These are phyloP conservation scores for Echria macrotheca DNA, from an alignment of 495 filamentous ascomycete species.

Conservation along the genomic window DNA sequence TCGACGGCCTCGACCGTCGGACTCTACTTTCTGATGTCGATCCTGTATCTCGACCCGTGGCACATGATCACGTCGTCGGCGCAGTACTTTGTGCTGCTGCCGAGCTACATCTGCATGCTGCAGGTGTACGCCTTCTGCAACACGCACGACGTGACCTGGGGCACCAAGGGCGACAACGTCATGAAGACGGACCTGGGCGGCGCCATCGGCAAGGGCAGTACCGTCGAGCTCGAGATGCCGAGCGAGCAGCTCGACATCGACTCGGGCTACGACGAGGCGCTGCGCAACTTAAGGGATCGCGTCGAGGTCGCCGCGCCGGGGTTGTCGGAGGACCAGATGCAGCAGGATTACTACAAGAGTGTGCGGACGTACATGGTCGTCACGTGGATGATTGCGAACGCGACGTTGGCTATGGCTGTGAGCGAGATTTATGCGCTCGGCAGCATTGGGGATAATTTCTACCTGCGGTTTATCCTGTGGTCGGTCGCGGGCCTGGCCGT, in stretches of 20 bases:
- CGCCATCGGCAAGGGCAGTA: conserved; percentile 64
- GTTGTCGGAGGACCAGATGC: conserved; percentile 70
- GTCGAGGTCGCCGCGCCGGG: conserved; percentile 65
- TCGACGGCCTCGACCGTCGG: conserved; percentile 85
- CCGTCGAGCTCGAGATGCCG: conserved; percentile 92
- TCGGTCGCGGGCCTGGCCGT: conserved; percentile 77
- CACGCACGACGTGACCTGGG: conserved; percentile 98
- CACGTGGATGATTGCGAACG: conserved; percentile 91
- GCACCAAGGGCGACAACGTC: conserved; percentile 97
- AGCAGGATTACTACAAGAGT: conserved; percentile 97
- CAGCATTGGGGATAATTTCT: conserved; percentile 74
- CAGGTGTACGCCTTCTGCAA: conserved; percentile 99
- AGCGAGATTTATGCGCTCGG: conserved; percentile 73
- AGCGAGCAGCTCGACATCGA: conserved; percentile 97
- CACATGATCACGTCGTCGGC: conserved; percentile 93
- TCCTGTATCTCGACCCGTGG: conserved; percentile 97
- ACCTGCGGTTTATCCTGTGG: conserved; percentile 92
- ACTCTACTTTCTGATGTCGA: conserved; percentile 91
- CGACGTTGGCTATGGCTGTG: conserved; percentile 87
- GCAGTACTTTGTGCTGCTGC: conserved; percentile 93
- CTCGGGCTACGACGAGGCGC: conserved; percentile 91
- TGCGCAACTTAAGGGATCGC: conserved; percentile 91
- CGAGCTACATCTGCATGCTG: conserved; percentile 90
- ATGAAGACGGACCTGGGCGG: conserved; percentile 86
- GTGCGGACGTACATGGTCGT: conserved; percentile 98